A percentile compares a stretch with the other conserved stretches of the same genome.
Evolutionary conservation across 2,329 filamentous ascomycete genomes (phyloP).

Genomic region (Venturia asperata): DNA sequence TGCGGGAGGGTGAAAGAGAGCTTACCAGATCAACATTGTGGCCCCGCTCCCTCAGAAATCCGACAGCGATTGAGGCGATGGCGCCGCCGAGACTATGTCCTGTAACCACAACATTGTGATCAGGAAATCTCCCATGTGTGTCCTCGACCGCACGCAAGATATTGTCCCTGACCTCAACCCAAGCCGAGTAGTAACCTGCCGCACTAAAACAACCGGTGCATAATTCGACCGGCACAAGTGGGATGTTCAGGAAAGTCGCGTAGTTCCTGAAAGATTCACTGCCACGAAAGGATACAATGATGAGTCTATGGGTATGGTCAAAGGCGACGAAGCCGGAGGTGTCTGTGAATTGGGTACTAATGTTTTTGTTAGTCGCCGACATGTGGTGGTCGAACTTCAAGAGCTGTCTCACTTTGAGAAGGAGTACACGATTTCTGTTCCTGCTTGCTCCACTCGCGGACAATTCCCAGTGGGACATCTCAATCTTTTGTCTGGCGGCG

Average conservation of each 20-base stretch:
- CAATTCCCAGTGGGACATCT: background rate
- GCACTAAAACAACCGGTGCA: background rate
- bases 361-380: slow-evolving; percentile 24
- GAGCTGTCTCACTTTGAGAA: background rate
- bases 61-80: background rate
- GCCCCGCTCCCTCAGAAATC: background rate
- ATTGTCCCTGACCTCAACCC: background rate
- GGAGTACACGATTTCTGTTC: background rate
- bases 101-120: background rate
- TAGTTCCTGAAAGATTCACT: slow-evolving; percentile 51
- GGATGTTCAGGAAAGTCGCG: background rate
- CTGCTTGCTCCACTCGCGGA: background rate
- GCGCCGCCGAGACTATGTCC: background rate
- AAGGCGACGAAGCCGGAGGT: slow-evolving; percentile 42
- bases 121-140: background rate
- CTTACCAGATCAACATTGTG: background rate
- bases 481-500: background rate
- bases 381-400: background rate
- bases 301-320: slow-evolving; percentile 43
- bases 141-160: background rate
- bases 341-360: slow-evolving; percentile 33
- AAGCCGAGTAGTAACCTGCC: background rate
- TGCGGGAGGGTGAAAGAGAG: too few species aligned
- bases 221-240: background rate
- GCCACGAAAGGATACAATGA: slow-evolving; percentile 57